Conservation (phyloP, 495 filamentous ascomycete genomes). For the Annulohypoxylon moriforme region DNA sequence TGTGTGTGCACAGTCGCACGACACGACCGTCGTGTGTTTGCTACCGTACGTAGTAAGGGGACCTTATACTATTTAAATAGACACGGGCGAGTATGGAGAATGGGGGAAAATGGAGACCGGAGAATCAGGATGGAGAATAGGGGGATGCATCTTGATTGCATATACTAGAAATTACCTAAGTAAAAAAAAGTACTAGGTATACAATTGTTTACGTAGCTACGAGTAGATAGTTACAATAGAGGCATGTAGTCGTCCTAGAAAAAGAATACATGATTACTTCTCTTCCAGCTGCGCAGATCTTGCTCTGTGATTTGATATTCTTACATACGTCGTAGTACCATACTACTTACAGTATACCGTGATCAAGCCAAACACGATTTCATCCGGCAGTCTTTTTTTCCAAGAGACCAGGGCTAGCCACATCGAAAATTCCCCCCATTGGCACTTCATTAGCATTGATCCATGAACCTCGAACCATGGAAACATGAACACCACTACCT, state of each 20-base stretch:
- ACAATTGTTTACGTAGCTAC: neutral
- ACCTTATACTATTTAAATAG: conserved; percentile 2
- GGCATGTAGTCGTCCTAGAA: no score
- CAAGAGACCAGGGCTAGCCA: conserved; percentile 2
- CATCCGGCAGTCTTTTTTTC: conserved; percentile 16
- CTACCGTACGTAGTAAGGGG: conserved; percentile 10
- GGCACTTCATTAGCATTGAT: conserved; percentile 21
- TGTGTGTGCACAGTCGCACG: conserved; percentile 33
- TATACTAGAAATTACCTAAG: neutral
- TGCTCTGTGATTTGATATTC: conserved; percentile 23
- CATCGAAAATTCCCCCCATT: conserved; percentile 28
- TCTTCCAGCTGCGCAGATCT: conserved; percentile 22
- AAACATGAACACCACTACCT: conserved; percentile 41
- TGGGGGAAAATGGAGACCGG: neutral
- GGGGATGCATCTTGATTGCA: neutral
- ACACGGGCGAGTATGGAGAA: neutral
- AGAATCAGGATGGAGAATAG: neutral
- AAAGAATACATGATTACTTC: no score
- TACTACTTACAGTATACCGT: neutral
- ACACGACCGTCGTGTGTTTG: conserved; percentile 35
- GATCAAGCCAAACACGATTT: conserved; percentile 14
- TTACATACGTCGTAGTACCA: conserved; percentile 12
- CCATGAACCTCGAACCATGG: conserved; percentile 46
- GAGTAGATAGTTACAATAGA: no score
- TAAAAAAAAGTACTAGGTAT: no score